Evolutionary conservation across 805 yeast genomes (phyloP).

Genomic region (Clavispora fructus): DNA sequence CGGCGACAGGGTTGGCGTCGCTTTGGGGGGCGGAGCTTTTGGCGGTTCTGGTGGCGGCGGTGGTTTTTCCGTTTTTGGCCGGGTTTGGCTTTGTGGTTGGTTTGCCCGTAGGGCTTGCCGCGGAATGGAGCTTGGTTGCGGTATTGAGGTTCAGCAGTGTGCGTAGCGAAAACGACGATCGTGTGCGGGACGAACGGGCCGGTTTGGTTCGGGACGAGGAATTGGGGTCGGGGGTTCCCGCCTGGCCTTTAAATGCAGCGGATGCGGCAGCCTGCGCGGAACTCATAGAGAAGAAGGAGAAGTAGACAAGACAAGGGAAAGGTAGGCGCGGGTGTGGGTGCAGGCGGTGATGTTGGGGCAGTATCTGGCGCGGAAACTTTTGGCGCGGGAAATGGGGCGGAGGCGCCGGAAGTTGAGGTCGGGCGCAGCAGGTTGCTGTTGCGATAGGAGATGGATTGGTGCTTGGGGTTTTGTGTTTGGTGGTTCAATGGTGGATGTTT

Average conservation of each 20-base stretch:
- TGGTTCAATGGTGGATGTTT: too few relatives aligned
- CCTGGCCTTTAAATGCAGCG: constrained; percentile 35
- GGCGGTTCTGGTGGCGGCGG: too few relatives aligned
- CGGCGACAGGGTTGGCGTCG: too few relatives aligned
- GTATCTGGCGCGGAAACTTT: not conserved
- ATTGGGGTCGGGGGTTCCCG: constrained; percentile 1
- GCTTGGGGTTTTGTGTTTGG: too few relatives aligned
- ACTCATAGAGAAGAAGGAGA: constrained; percentile 6
- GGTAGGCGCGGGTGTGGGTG: not conserved
- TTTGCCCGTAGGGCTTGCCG: not conserved
- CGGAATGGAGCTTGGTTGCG: not conserved
- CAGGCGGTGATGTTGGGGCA: not conserved
- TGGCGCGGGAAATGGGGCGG: too few relatives aligned
- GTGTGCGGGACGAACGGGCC: not conserved
- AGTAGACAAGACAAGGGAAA: not conserved
- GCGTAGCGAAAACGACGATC: not conserved
- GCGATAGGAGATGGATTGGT: too few relatives aligned
- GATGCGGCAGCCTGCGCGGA: constrained; percentile 40
- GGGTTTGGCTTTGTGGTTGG: not conserved
- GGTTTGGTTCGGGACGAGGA: not conserved
- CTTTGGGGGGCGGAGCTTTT: too few relatives aligned
- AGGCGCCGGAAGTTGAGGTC: too few relatives aligned
- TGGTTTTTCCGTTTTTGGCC: not conserved
- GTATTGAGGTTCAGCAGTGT: not conserved
- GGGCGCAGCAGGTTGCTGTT: not conserved